A percentile compares a stretch with the other conserved stretches of the same genome.
Evolutionary conservation across 768 basidiomycete species (phyloP).

Genomic region (Hygrocybe punicea): DNA sequence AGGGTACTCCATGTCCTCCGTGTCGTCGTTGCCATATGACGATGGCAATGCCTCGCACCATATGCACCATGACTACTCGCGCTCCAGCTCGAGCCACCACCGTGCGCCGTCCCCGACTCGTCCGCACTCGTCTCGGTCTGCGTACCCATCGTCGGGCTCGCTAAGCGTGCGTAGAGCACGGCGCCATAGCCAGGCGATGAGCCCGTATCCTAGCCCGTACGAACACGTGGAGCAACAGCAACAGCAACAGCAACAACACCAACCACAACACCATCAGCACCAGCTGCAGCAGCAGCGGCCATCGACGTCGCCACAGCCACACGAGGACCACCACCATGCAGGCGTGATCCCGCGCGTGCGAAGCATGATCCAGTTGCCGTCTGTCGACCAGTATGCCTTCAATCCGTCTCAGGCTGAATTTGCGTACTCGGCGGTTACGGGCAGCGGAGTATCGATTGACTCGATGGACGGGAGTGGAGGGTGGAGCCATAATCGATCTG

Average conservation of each 20-base stretch:
- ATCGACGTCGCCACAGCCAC: slow-evolving; percentile 68
- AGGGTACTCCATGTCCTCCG: slow-evolving; percentile 81
- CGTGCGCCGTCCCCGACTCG: slow-evolving; percentile 67
- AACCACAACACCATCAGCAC: slow-evolving; percentile 17
- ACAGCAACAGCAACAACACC: slow-evolving; percentile 57
- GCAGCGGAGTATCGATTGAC: slow-evolving; percentile 42
- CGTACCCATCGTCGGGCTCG: slow-evolving; percentile 44
- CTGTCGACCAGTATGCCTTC: slow-evolving; percentile 66
- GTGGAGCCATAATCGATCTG: slow-evolving; percentile 48
- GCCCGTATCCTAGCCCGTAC: slow-evolving; percentile 83
- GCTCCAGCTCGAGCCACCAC: slow-evolving; percentile 72
- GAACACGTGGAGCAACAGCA: slow-evolving; percentile 63
- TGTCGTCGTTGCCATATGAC: slow-evolving; percentile 72
- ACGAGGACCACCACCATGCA: slow-evolving; percentile 47
- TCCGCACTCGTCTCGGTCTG: slow-evolving; percentile 65
- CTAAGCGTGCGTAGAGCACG: slow-evolving; percentile 70
- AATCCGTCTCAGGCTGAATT: slow-evolving; percentile 70
- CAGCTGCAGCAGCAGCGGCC: slow-evolving; percentile 57
- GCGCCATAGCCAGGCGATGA: slow-evolving; percentile 83
- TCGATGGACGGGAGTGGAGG: slow-evolving; percentile 46
- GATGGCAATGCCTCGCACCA: slow-evolving; percentile 41
- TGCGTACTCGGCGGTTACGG: slow-evolving; percentile 68
- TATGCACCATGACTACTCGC: slow-evolving; percentile 61
- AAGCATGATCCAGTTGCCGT: slow-evolving; percentile 80
- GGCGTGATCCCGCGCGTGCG: slow-evolving; percentile 64